phyloP scores from a whole-genome alignment of 257 asterid genomes.

The Solanum pinnatisectum region DNA sequence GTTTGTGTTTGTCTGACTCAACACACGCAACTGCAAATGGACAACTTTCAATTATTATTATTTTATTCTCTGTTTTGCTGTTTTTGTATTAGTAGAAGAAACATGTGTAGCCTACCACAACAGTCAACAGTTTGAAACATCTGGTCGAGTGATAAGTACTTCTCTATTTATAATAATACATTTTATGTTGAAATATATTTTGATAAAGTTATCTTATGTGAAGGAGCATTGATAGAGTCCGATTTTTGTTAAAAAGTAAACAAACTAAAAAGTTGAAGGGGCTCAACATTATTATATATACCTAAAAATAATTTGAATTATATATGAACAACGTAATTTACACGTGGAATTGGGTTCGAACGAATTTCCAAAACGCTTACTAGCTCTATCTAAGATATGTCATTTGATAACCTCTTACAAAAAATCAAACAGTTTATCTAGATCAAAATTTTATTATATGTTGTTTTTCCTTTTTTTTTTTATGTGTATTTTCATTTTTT shows the following conservation, averaged over 20 bases:
- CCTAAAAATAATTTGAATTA: too few species aligned
- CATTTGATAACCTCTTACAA: neutral
- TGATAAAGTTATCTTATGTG: too few species aligned
- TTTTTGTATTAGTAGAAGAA: neutral
- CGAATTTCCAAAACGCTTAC: neutral
- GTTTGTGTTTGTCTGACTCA: neutral
- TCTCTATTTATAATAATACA: too few species aligned
- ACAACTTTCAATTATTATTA: neutral
- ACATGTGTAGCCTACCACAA: neutral
- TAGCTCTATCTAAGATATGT: neutral
- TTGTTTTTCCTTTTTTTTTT: too few species aligned
- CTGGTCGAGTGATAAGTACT: fast-evolving
- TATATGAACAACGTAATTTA: too few species aligned
- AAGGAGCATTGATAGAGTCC: too few species aligned
- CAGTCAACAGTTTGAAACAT: too few species aligned
- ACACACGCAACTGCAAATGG: neutral
- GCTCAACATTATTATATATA: neutral
- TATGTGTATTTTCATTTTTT: too few species aligned
- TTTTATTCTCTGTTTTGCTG: neutral
- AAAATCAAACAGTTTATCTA: too few species aligned
- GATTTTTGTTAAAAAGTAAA: too few species aligned
- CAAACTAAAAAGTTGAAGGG: neutral
- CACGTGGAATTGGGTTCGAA: too few species aligned
- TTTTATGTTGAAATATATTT: fast-evolving
- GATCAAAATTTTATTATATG: neutral